Base-by-base conservation (phyloP, 2,329 filamentous ascomycete species). In the Penicillium janthinellum region DNA sequence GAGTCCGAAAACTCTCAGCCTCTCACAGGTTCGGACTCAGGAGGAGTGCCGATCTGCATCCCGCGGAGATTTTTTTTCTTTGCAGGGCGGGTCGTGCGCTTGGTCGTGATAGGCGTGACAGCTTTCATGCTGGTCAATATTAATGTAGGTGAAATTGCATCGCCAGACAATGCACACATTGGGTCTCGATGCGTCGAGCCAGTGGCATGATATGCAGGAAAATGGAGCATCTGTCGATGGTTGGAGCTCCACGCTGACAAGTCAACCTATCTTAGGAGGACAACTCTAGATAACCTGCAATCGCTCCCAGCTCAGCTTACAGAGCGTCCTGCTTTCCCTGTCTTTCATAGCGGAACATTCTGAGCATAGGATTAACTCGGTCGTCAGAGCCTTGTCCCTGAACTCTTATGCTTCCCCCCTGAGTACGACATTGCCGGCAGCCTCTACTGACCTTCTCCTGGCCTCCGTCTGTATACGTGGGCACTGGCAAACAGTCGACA, bases 61-160 rank as follows among this genome's bases (percentile, higher is more conserved):
- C 12, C 15, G 28, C 47, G 48, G 15, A 39, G 58, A 20, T 22
- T 25, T 31, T 45, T 20, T 11, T 41, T 15, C 37, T 20, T 11
- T 41, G 20, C 37, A 12, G 45, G 42, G 22, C 28, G 14, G 37
- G 38, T 47, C 25, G 14, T 44, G 48, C 42, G 58, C 48, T 47
- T 44, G 44, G 45, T 22, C 50, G 15, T 22, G 58, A 60, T 60
- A 22, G 44, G 17, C 54, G 35, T 35, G 38, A 10, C 15, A 20
- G 22, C 39, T 60, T 54, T 54, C 50, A 51, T 28, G 54, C 57
- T 31, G 34, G 58, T 49, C 17, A 54, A 39, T 28, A 44, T 54
- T 56, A 22, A 22, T 22, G 22, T 4, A 4, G 41, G 38, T 48
- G 15, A n/a, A 14, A 35, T 34, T 50, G 17, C 17, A 51, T 25